Evolutionary conservation across 2,329 filamentous ascomycete species (phyloP), one percentile per base, ranked within the genome.

Genomic region (Rutstroemia sp.): DNA sequence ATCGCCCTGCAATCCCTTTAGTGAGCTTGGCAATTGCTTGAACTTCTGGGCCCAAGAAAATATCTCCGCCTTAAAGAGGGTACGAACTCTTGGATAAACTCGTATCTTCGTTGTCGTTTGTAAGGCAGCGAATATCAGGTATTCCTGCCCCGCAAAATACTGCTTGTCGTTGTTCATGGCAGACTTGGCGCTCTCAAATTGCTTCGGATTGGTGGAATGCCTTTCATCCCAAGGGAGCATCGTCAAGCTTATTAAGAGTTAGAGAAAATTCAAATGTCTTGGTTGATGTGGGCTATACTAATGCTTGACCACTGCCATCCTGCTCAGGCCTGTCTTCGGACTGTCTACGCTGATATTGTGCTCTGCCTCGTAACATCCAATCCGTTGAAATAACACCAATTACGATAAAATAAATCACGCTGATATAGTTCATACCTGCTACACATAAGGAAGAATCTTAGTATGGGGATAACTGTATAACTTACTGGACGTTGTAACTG

Each of bases 361-460:
- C 30, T n/a, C 27, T 44, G 16, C 53, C 53, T 27, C 53, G 17
- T 5, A 14, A 51, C 12, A 50, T 23, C 53, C 53, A 55, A 44
- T 55, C 53, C n/a, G 38, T 37, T 4, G 37, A 25, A 4, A 51
- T 16, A 16, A 55, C 8, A 10, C n/a, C 38, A 37, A 41, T 16
- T 7, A 55, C 30, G 4, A 51, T 25, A 8, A 21, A 55, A 27
- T 55, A 55, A 17, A 55, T 55, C 14, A 55, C 17, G 23, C 53
- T 51, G 25, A 55, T 55, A 16, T 55, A 55, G 42, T 55, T 55
- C 53, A 55, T 55, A 27, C 49, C 53, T 55, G 16, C n/a, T 10
- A 17, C 17, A 14, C 34, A 23, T 44, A 14, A 54, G 38, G 10
- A 10, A 21, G 19, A 2, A n/a, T 7, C 9, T 0, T 6, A 16